These are phyloP conservation scores for Royoungia palumana DNA, from an alignment of 768 basidiomycete genomes.

Conservation along the genomic window DNA sequence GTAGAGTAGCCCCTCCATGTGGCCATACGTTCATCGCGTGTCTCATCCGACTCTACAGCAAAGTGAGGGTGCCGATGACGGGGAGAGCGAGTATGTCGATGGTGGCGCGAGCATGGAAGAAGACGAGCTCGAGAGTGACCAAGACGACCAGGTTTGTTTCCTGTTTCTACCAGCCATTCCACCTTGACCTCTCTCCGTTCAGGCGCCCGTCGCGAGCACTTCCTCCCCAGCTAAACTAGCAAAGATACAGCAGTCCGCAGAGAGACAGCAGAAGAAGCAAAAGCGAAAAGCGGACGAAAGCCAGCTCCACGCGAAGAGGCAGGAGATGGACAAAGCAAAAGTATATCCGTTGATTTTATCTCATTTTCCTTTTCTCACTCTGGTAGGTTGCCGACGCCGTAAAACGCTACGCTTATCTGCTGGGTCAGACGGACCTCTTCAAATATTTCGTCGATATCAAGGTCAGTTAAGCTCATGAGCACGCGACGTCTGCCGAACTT, in stretches of 20 bases:
- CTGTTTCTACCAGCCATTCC: conserved; percentile 1
- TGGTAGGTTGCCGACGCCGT: conserved; percentile 84
- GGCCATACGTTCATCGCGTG: conserved; percentile 7
- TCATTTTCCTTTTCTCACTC: conserved; percentile 8
- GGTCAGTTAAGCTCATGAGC: conserved; percentile 38
- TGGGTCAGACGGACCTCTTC: conserved; percentile 97
- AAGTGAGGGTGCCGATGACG: conserved; percentile 71
- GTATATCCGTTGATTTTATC: conserved; percentile 34
- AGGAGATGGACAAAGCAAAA: conserved; percentile 88
- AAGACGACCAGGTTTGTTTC: conserved; percentile 35
- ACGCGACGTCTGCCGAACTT: background rate
- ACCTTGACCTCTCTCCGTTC: background rate
- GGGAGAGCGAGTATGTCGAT: conserved; percentile 63
- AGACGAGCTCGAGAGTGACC: conserved; percentile 60
- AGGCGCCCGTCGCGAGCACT: conserved; percentile 21
- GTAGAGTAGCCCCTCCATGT: conserved; percentile 13
- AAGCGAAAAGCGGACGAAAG: conserved; percentile 68
- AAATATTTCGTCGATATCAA: conserved; percentile 98
- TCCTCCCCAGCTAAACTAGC: conserved; percentile 32
- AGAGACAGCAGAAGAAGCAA: conserved; percentile 44
- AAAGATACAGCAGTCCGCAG: conserved; percentile 37
- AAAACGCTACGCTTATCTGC: conserved; percentile 95
- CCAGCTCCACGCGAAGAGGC: conserved; percentile 64
- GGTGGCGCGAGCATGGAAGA: conserved; percentile 54
- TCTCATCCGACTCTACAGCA: conserved; percentile 37